Conservation (phyloP, 202 grass and related monocot genomes). For the Schoenoplectus triqueter region DNA sequence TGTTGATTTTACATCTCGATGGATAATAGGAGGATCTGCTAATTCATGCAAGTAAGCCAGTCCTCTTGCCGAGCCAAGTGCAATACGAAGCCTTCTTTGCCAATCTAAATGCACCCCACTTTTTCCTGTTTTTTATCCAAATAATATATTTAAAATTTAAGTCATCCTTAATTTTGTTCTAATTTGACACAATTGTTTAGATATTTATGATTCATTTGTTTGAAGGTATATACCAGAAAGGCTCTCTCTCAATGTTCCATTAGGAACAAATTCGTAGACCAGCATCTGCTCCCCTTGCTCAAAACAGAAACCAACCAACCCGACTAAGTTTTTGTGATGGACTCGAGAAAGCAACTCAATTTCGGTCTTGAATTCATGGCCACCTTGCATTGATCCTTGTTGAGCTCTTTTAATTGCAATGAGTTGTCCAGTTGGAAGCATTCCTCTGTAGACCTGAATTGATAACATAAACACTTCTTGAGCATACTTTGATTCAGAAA, state of each 20-base stretch:
- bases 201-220: not conserved
- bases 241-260: slow-evolving; percentile 84
- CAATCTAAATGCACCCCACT: slow-evolving; percentile 83
- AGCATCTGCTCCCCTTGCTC: slow-evolving; percentile 98
- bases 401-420: slow-evolving; percentile 93
- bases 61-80: slow-evolving; percentile 78
- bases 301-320: slow-evolving; percentile 91
- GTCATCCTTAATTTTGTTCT: not conserved
- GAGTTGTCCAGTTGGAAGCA: slow-evolving; percentile 71
- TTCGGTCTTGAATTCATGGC: slow-evolving; percentile 93
- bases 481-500: not conserved
- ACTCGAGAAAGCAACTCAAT: slow-evolving; percentile 98
- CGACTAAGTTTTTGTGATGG: slow-evolving; percentile 98
- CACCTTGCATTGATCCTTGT: slow-evolving; percentile 86
- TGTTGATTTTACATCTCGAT: slow-evolving; percentile 91
- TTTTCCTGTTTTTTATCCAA: slow-evolving; percentile 51
- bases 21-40: slow-evolving; percentile 95
- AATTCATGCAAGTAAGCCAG: slow-evolving; percentile 90
- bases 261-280: slow-evolving; percentile 84
- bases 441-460: slow-evolving; percentile 68
- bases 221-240: slow-evolving; percentile 49
- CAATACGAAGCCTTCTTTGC: slow-evolving; percentile 73
- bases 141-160: not conserved
- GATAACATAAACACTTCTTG: not conserved
- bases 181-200: not conserved